phyloP scores from a whole-genome alignment of 2,329 filamentous ascomycete genomes.

The Sclerotinia trifoliorum region DNA sequence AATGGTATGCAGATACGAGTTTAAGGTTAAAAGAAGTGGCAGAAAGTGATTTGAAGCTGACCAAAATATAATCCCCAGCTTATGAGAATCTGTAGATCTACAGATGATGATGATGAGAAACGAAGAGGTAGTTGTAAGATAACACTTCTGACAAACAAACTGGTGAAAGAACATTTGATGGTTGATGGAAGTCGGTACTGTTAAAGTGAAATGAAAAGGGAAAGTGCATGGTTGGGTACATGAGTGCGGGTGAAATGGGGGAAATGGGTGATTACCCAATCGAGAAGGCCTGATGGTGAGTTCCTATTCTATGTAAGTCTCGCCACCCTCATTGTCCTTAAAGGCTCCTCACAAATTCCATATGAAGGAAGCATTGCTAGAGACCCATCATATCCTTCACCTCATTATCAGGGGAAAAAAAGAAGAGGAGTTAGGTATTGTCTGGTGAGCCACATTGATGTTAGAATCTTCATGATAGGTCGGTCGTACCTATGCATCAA shows the following conservation, averaged over 20 bases:
- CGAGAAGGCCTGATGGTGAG: background rate
- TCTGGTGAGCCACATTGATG: background rate
- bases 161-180: background rate
- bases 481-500: too few relatives aligned
- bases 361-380: background rate
- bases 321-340: background rate
- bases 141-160: background rate
- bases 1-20: slow-evolving; percentile 17
- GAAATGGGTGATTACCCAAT: background rate
- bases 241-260: background rate
- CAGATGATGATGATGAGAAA: background rate
- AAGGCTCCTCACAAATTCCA: background rate
- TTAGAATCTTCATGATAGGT: background rate
- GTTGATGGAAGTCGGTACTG: background rate
- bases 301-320: background rate
- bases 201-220: background rate
- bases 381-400: background rate
- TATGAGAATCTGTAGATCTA: slow-evolving; percentile 18
- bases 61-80: slow-evolving; percentile 23
- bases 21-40: slow-evolving; percentile 14
- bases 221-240: background rate
- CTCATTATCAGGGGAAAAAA: background rate
- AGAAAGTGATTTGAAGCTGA: slow-evolving; percentile 19
- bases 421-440: too few relatives aligned
- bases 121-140: background rate